Base-by-base conservation (phyloP, 2,329 filamentous ascomycete species). In the Magnaporthiopsis rhizophila region DNA sequence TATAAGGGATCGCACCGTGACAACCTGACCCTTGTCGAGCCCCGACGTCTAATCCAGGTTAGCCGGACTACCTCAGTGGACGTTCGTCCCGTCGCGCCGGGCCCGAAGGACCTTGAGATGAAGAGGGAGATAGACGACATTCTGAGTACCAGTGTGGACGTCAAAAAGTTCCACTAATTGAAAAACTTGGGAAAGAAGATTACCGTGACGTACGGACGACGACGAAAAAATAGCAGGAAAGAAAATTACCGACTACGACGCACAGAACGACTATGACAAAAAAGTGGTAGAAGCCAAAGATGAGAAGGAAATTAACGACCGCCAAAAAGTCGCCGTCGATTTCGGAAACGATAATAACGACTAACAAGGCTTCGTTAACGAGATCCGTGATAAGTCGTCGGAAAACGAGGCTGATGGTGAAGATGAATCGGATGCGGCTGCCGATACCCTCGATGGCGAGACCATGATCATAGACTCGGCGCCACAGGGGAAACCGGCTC, bases 161-260 rank as follows among this genome's bases (percentile, higher is more conserved):
- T 91, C 1, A 96, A 97, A 74, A 89, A 97, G 74, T 99, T 98
- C 80, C 98, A 98, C 73, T 93, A 98, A 78, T 79, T 99, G 69
- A 88, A 98, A 64, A 99, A 97, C 73, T 80, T 99, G 58, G 92
- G 93, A 68, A 99, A 99, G 81, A 99, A 99, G 79, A 97, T 99
- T 68, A 99, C 95, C 62, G 95, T 76, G 91, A 98, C 76, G 91
- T 91, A 56, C 92, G 98, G 93, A n/a, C n/a, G n/a, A 97, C 38
- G 93, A 98, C 67, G 94, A 97, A 69, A 90, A 92, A 81, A 89
- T 86, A 36, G 87, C 88, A 71, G 89, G 85, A 65, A n/a, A n/a
- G n/a, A n/a, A n/a, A n/a, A n/a, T n/a, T n/a, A n/a, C n/a, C n/a
- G n/a, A 30, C 5, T 30, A 5, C 28, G 28, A 30, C 28, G 28